Base-by-base conservation (phyloP, 495 filamentous ascomycete species). In the Penicillium psychrofluorescens region DNA sequence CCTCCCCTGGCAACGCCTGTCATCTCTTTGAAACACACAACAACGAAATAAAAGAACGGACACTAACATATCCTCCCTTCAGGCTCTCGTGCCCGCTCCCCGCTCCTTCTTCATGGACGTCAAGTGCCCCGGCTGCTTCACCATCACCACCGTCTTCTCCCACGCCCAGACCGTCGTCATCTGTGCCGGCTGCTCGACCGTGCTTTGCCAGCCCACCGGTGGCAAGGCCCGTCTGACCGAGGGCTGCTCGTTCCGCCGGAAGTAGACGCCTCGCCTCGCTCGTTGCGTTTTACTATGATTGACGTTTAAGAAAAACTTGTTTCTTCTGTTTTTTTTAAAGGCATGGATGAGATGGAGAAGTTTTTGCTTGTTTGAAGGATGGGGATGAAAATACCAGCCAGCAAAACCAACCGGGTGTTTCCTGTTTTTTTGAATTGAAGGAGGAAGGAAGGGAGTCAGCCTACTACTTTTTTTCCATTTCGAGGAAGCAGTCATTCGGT, bases 101-200 rank as follows among this genome's bases (percentile, higher is more conserved):
- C 88, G 92, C 60, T 95, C 90, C 57, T 98, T 97, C 84, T 98
- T 98, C 83, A 98, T 98, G 92, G 92, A 98, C 61, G 92, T 98
- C 75, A 98, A 96, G 81, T 98, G 92, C 84, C 92, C 91, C 64
- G 92, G 92, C 63, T 98, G 92, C 85, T 98, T 98, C 85, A 95
- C 88, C 61, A 98, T 98, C 82, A 98, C 92, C 64, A 96, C 91
- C 68, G 92, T 98, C 71, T 98, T 95, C 86, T 96, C 91, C 46
- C 92, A 98, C 80, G 92, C 92, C 68, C 92, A 98, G 78, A 98
- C 92, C 64, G 92, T 98, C 68, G 92, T 98, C 71, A 91, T 95
- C 78, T 98, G 92, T 80, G 87, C 87, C 61, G 91, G 91, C 53
- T 96, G 91, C 84, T 90, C 88, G 46, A 95, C 89, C 54, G 88